phyloP scores from a whole-genome alignment of 2,329 filamentous ascomycete species.

The Alternaria angustiovoidea region DNA sequence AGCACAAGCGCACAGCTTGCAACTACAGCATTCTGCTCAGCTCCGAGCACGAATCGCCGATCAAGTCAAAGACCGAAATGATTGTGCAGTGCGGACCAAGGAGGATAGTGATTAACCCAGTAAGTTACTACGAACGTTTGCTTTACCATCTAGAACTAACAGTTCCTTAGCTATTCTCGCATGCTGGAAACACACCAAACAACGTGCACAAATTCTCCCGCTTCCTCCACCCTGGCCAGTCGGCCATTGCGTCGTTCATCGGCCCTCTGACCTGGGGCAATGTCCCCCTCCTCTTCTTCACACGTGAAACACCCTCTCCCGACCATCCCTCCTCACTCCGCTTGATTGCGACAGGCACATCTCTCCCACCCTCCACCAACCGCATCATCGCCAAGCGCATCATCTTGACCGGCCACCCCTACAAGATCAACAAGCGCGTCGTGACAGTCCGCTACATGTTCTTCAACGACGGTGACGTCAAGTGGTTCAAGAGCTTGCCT shows the following conservation, averaged over 20 bases:
- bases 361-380: slow-evolving; percentile 74
- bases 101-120: slow-evolving; percentile 83
- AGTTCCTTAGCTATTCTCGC: slow-evolving; percentile 72
- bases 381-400: slow-evolving; percentile 93
- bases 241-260: slow-evolving; percentile 87
- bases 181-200: slow-evolving; percentile 89
- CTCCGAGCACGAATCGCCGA: slow-evolving; percentile 75
- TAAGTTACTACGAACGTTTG: slow-evolving; percentile 21
- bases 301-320: slow-evolving; percentile 59
- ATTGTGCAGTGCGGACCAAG: slow-evolving; percentile 91
- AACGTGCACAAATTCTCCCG: slow-evolving; percentile 97
- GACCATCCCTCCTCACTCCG: slow-evolving; percentile 59
- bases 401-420: slow-evolving; percentile 93
- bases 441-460: slow-evolving; percentile 99
- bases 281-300: slow-evolving; percentile 90
- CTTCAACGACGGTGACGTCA: slow-evolving; percentile 93
- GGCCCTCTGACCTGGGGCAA: slow-evolving; percentile 93
- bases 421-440: slow-evolving; percentile 97
- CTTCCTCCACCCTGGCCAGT: slow-evolving; percentile 88
- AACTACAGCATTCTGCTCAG: slow-evolving; percentile 90
- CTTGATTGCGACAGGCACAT: slow-evolving; percentile 86
- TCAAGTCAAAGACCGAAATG: slow-evolving; percentile 92
- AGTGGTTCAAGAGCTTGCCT: slow-evolving; percentile 97
- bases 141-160: slow-evolving; percentile 12
- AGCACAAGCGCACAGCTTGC: slow-evolving; percentile 86